A percentile compares a stretch with the other conserved stretches of the same genome.
Evolutionary conservation across 257 asterid species (phyloP).

Genomic region (Penstemon davidsonii): DNA sequence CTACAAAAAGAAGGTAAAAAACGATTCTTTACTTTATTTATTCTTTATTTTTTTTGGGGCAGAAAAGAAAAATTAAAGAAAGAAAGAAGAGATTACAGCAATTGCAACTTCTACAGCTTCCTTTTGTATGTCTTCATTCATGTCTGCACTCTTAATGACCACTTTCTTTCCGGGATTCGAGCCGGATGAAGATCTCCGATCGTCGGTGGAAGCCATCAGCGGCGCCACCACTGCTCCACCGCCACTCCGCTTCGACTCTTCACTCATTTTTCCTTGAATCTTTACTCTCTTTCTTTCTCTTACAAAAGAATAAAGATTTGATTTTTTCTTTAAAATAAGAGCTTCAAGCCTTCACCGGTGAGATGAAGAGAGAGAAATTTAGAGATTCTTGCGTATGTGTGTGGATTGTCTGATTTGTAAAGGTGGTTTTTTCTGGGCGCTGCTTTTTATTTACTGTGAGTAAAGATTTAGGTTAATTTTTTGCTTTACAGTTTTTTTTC

Average conservation of each 20-base stretch:
- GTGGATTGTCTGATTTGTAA: no score
- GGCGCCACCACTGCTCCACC: slow-evolving; percentile 55
- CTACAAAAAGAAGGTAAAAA: neutral
- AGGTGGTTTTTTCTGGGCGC: no score
- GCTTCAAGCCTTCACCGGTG: no score
- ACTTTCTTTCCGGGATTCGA: slow-evolving; percentile 64
- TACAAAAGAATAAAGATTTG: no score
- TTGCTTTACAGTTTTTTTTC: no score
- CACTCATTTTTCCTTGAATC: slow-evolving; percentile 51
- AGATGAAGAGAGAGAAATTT: no score
- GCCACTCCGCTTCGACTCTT: slow-evolving; percentile 62
- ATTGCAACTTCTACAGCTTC: slow-evolving; percentile 92
- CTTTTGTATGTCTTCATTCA: slow-evolving; percentile 92
- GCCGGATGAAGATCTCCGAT: slow-evolving; percentile 57
- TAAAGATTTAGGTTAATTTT: no score
- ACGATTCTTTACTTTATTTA: neutral
- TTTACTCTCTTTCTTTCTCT: slow-evolving; percentile 20
- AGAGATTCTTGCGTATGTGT: no score
- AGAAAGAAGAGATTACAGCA: slow-evolving; percentile 47
- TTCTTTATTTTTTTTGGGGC: neutral
- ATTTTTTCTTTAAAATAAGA: no score
- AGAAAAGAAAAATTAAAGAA: no score
- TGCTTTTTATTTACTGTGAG: no score
- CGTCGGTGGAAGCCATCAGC: slow-evolving; percentile 48
- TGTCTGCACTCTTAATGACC: slow-evolving; percentile 86